phyloP scores from a whole-genome alignment of 2,329 filamentous ascomycete species.

The Triangularia setosa region DNA sequence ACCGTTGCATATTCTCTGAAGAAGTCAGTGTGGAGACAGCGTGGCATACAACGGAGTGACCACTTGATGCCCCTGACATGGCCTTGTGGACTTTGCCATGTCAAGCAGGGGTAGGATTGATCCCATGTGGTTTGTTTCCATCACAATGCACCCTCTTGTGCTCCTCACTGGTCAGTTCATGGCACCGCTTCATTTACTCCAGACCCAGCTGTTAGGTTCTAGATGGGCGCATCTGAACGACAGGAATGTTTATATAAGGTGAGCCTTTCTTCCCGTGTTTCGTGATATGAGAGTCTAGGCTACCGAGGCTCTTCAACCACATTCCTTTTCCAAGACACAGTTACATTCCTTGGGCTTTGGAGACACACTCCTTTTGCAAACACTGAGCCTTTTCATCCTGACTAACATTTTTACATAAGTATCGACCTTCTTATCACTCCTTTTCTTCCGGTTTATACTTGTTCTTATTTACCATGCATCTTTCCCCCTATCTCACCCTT shows the following conservation, averaged over 20 bases:
- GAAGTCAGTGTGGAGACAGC: background rate
- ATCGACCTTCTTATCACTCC: background rate
- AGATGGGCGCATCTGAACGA: background rate
- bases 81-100: background rate
- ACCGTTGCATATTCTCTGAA: background rate
- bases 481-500: constrained; percentile 8
- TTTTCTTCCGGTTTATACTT: background rate
- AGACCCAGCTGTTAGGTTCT: background rate
- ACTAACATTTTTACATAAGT: background rate
- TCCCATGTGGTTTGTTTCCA: background rate
- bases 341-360: background rate
- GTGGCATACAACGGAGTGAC: background rate
- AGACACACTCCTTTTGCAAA: background rate
- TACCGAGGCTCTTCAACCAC: background rate
- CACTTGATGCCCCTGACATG: background rate
- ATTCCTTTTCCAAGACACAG: background rate
- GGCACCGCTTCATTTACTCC: background rate
- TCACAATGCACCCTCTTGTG: background rate
- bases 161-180: background rate
- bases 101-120: background rate
- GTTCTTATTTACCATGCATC: constrained; percentile 13
- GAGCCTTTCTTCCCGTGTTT: background rate
- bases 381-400: background rate
- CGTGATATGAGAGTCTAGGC: background rate
- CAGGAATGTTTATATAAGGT: background rate